These are phyloP conservation scores for Tothia fuscella DNA, from an alignment of 2,329 filamentous ascomycete genomes.

Conservation along the genomic window DNA sequence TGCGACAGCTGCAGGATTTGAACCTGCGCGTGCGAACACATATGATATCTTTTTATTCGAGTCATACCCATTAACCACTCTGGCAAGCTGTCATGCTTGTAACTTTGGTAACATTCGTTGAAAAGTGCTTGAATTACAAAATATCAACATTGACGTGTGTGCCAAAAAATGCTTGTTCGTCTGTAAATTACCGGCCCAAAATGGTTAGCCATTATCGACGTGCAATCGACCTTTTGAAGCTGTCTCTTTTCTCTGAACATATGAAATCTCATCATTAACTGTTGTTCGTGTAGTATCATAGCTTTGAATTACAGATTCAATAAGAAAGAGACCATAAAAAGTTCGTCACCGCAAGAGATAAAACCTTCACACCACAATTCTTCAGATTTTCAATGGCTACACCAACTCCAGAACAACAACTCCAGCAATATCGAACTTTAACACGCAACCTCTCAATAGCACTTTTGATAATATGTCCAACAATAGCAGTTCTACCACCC, in stretches of 20 bases:
- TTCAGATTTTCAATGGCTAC: neutral
- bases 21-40: constrained; percentile 1
- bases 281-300: neutral
- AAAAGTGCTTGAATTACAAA: neutral
- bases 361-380: neutral
- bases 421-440: neutral
- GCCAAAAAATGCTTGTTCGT: neutral
- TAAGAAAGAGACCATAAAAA: neutral
- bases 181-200: neutral
- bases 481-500: constrained; percentile 44
- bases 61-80: constrained; percentile 3
- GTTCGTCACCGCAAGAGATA: neutral
- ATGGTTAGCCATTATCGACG: neutral
- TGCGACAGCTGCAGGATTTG: constrained; percentile 2
- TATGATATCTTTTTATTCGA: neutral
- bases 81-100: neutral
- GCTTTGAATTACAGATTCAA: neutral
- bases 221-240: neutral
- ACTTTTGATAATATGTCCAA: constrained; percentile 40
- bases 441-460: constrained; percentile 35
- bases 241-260: neutral
- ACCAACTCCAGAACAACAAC: neutral
- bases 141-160: neutral
- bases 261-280: neutral
- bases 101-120: neutral